A percentile compares a stretch with the other conserved stretches of the same genome.
Conservation (phyloP, 2,329 filamentous ascomycete genomes). For the Colletotrichum sp. region DNA sequence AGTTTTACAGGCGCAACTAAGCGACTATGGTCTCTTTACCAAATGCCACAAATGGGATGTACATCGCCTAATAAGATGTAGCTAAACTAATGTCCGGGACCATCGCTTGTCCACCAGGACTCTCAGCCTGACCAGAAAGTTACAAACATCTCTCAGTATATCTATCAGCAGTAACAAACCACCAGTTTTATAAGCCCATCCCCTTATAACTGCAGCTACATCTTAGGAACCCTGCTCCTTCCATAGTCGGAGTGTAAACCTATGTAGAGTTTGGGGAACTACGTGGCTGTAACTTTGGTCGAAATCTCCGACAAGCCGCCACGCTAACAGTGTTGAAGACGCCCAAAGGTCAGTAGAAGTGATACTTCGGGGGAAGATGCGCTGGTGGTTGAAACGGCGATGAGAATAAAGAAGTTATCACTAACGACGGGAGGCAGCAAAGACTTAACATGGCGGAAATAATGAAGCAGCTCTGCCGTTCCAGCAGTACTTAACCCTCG, state of each 20-base stretch:
- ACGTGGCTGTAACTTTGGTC: neutral
- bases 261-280: neutral
- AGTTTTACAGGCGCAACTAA: neutral
- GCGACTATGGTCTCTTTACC: neutral
- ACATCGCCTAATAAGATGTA: neutral
- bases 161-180: neutral
- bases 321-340: neutral
- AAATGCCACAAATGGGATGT: neutral
- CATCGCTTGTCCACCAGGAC: neutral
- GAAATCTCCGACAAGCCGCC: neutral
- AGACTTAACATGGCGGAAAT: neutral
- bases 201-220: neutral
- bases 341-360: too few species aligned
- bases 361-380: too few species aligned
- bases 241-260: neutral
- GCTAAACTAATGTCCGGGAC: neutral
- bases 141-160: neutral
- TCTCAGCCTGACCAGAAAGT: neutral
- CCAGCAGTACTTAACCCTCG: neutral
- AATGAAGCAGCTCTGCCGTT: neutral
- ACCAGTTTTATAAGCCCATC: too few species aligned
- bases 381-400: neutral
- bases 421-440: neutral
- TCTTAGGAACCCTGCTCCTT: neutral
- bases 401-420: neutral